Conservation (phyloP, 371 early-diverging fungal genomes). For the Syncephalastrum sp. region DNA sequence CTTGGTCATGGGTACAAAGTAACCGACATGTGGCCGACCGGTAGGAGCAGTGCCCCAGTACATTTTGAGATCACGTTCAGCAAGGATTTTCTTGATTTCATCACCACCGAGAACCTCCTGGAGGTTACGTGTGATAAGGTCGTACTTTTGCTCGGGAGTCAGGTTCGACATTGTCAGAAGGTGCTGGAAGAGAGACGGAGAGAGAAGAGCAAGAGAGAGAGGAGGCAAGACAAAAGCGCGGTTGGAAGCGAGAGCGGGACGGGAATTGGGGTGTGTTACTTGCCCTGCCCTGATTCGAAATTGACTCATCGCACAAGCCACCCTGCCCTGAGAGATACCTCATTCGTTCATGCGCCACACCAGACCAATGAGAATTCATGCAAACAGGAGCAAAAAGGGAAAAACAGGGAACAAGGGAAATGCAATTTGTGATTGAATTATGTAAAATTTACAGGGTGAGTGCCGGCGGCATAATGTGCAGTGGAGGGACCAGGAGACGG, state of each 20-base stretch:
- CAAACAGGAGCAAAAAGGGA: too few relatives aligned
- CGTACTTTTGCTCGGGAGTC: conserved; percentile 72
- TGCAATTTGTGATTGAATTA: too few relatives aligned
- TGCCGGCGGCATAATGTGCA: too few relatives aligned
- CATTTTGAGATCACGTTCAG: conserved; percentile 89
- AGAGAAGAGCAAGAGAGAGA: neutral
- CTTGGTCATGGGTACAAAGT: conserved; percentile 98
- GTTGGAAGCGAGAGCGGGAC: neutral
- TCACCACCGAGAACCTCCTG: conserved; percentile 97
- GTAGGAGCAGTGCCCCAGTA: conserved; percentile 99
- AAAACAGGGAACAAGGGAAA: too few relatives aligned
- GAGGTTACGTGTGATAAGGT: conserved; percentile 93
- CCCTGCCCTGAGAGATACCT: too few relatives aligned
- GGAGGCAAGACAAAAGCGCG: neutral
- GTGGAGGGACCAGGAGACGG: too few relatives aligned
- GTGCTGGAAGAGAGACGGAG: neutral
- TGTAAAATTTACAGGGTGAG: too few relatives aligned
- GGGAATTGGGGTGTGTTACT: too few relatives aligned
- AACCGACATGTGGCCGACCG: conserved; percentile 98
- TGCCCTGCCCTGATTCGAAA: too few relatives aligned
- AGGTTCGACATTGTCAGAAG: conserved; percentile 38
- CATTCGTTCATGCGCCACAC: too few relatives aligned
- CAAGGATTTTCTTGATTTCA: conserved; percentile 83
- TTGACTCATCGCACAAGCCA: too few relatives aligned
- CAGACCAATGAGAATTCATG: too few relatives aligned